These are phyloP conservation scores for Trametes sanguinea DNA, from an alignment of 768 basidiomycete species.

Conservation along the genomic window DNA sequence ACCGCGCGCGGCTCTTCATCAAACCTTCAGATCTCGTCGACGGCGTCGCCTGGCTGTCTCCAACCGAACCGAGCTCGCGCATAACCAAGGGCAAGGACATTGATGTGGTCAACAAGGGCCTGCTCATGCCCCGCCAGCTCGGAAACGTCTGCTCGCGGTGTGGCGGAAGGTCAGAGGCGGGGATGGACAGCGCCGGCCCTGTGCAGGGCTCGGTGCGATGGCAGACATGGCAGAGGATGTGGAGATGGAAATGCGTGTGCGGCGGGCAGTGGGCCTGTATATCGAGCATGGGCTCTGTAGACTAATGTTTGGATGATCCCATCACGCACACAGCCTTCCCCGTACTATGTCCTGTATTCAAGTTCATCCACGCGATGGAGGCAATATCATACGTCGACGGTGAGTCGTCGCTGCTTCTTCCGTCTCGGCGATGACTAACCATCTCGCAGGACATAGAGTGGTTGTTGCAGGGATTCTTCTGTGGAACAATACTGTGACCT, in stretches of 20 bases:
- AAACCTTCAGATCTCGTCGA: constrained; percentile 73
- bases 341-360: neutral
- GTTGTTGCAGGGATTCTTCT: too few species aligned
- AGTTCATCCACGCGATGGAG: neutral
- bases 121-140: constrained; percentile 40
- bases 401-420: too few species aligned
- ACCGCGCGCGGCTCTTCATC: constrained; percentile 71
- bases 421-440: too few species aligned
- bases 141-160: constrained; percentile 61
- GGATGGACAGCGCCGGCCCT: constrained; percentile 29
- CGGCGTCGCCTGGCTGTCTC: constrained; percentile 48
- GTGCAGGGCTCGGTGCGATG: constrained; percentile 45
- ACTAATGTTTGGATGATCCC: neutral
- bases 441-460: too few species aligned
- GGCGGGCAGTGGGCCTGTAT: constrained; percentile 58
- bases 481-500: too few species aligned
- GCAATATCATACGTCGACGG: neutral
- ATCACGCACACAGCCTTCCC: too few species aligned
- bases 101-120: constrained; percentile 69
- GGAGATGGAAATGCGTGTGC: constrained; percentile 65
- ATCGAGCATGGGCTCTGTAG: neutral
- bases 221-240: constrained; percentile 67
- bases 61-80: constrained; percentile 30
- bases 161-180: constrained; percentile 55
- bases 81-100: constrained; percentile 39